Percentiles rank a stretch among this genome's conserved stretches.
phyloP scores from a whole-genome alignment of 2,329 filamentous ascomycete species.

The Dactylellina sp. region DNA sequence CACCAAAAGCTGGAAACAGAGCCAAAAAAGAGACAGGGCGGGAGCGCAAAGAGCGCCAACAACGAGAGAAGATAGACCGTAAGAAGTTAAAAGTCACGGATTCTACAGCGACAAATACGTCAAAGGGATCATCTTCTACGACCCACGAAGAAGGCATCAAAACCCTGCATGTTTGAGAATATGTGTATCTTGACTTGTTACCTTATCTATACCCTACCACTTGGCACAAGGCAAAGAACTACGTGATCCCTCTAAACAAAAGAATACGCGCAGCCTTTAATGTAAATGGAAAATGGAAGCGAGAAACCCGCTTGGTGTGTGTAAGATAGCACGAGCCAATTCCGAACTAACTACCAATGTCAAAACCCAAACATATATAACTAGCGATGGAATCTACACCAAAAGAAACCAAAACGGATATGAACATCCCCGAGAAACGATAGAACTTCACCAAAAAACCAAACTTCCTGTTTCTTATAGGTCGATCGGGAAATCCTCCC shows the following conservation, averaged over 20 bases:
- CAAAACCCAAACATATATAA: not conserved
- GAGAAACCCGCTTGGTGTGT: too few species aligned
- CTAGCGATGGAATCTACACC: too few species aligned
- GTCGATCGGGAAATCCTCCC: constrained; percentile 22
- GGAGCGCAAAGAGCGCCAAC: constrained; percentile 45
- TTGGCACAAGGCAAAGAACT: not conserved
- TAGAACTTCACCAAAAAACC: not conserved
- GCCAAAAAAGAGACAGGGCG: constrained; percentile 40
- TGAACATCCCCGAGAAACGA: not conserved
- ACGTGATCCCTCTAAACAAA: too few species aligned
- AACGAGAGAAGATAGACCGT: constrained; percentile 45
- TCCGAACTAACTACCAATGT: too few species aligned
- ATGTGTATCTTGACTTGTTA: constrained; percentile 2
- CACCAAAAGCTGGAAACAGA: constrained; percentile 9
- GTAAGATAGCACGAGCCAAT: too few species aligned
- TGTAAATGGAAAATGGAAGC: too few species aligned
- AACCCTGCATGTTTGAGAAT: constrained; percentile 45
- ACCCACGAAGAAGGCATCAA: constrained; percentile 36
- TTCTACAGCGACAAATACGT: constrained; percentile 1
- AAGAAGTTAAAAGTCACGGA: constrained; percentile 36
- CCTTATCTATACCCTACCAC: not conserved
- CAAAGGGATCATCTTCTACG: constrained; percentile 9
- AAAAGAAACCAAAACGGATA: not conserved
- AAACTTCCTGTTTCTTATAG: constrained; percentile 6
- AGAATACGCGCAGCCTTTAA: too few species aligned